Conservation (phyloP, 352 stramenopile genomes). For the Phytophthora cactorum region DNA sequence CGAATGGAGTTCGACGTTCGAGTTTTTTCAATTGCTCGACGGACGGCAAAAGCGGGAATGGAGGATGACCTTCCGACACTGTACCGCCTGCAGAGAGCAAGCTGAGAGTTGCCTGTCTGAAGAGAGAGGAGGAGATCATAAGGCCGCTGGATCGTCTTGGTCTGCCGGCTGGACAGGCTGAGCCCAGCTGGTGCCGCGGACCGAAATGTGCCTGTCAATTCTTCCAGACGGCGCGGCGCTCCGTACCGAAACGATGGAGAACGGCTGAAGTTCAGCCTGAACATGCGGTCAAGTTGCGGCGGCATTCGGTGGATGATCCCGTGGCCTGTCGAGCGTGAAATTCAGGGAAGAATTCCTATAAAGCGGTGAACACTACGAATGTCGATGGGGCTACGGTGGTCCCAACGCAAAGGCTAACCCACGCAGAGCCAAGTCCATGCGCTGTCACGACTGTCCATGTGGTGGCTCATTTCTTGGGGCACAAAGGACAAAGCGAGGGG, state of each 20-base stretch:
- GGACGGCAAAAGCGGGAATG: slow-evolving; percentile 33
- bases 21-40: slow-evolving; percentile 22
- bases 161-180: slow-evolving; percentile 24
- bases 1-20: slow-evolving; percentile 8
- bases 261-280: background rate
- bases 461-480: slow-evolving; percentile 18
- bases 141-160: background rate
- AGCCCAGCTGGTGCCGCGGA: slow-evolving; percentile 24
- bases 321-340: slow-evolving; percentile 9
- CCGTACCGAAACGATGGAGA: slow-evolving; percentile 21
- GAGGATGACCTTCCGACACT: slow-evolving; percentile 4
- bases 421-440: slow-evolving; percentile 18
- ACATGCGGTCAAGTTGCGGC: background rate
- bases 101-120: slow-evolving; percentile 13
- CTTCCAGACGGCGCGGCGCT: too few relatives aligned
- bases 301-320: slow-evolving; percentile 7
- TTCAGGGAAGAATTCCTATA: slow-evolving; percentile 12
- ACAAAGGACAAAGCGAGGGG: slow-evolving; percentile 1
- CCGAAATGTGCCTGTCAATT: slow-evolving; percentile 19
- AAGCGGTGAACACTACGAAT: slow-evolving; percentile 8
- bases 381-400: background rate
- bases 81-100: slow-evolving; percentile 18
- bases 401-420: slow-evolving; percentile 11
- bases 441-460: slow-evolving; percentile 30
- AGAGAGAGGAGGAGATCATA: slow-evolving; percentile 16